Evolutionary conservation across 140 eudicot species (phyloP), one percentile per base, ranked within the genome.

Genomic region (Cichorium intybus): DNA sequence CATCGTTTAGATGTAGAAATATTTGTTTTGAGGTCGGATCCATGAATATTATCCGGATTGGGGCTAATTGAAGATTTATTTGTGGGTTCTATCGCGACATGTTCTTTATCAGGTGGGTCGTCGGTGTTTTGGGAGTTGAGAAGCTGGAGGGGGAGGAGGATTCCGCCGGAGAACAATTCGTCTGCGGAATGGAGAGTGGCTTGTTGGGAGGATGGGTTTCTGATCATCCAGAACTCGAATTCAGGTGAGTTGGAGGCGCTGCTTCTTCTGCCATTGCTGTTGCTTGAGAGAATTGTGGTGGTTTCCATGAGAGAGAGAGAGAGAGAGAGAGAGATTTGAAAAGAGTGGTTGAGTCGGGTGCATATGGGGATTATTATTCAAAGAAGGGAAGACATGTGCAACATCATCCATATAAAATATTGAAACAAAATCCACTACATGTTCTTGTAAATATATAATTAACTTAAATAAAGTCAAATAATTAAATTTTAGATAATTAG

Each of bases 161-260:
- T 29, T 27, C 98, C 98, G 81, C 56, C 91, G 72, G 84, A 64
- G 84, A 92, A 92, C 22, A 92, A 80, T 73, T 92, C 81, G 54
- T 92, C 98, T 72, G 98, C 98, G 76, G 96, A 81, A 54, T 59
- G 88, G 48, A 91, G 88, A 50, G 84, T 62, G 23, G 95, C 58
- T 62, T 70, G 84, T 3, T 86, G 76, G 62, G 79, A 73, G 24
- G 90, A 74, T 0, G 87, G 83, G 77, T 79, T 83, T 50, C 84
- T 51, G 61, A 67, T 48, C 59, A 55, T 77, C 84, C 84, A 84
- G 56, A 92, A 92, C 45, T 87, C 98, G 67, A 92, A 92, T 55
- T 92, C 98, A 3, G 96, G 95, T 15, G 98, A 85, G 24, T 63
- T 71, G 1, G 86, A 56, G 22, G 51, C 69, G 47, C 45, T 45